Base-by-base conservation (phyloP, 176 grass and related monocot genomes). In the Chloris gayana region DNA sequence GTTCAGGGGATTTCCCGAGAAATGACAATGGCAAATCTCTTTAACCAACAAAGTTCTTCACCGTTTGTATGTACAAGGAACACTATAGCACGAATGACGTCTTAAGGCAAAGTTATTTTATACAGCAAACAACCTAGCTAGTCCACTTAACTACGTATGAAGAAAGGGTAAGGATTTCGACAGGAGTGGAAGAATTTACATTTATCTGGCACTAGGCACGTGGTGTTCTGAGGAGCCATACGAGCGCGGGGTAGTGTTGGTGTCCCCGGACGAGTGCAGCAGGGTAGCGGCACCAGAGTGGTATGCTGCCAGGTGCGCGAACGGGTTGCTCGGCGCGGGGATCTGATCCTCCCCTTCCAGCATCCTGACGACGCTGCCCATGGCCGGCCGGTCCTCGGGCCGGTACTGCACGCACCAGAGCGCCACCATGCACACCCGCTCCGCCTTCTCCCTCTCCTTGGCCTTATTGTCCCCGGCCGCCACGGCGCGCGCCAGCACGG, bases 351-450 rank as follows among this genome's bases (percentile, higher is more conserved):
- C 90, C 15, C 85, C 93, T 72, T 97, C 93, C 72, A 93, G 79
- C 90, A 93, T 97, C 75, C 72, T 83, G 25, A 93, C 82, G 4
- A 97, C 93, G 51, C 34, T 86, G 53, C 88, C 83, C 88, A 91
- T 97, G 26, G 58, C 70, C 35, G 90, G 90, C 39, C 90, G 72
- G 13, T 84, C 88, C 31, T 97, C 88, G 14, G 90, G 64, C 60
- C 64, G 22, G 73, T 88, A 85, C 88, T 96, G 93, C 26, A 96
- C 88, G 70, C 93, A 91, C 90, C 87, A 97, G 60, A 97, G 44
- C 29, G 87, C 93, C 34, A 97, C 85, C 66, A 82, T 84, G 78
- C 90, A 96, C 78, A 85, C 39, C 32, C 93, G 84, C 25, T 90
- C 75, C 8, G 79, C 90, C 67, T 67, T 78, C 74, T 90, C 89